Percentiles rank a stretch among this genome's conserved stretches.
Conservation (phyloP, 192 early-diverging fungal genomes). For the Physocladia obscura region DNA sequence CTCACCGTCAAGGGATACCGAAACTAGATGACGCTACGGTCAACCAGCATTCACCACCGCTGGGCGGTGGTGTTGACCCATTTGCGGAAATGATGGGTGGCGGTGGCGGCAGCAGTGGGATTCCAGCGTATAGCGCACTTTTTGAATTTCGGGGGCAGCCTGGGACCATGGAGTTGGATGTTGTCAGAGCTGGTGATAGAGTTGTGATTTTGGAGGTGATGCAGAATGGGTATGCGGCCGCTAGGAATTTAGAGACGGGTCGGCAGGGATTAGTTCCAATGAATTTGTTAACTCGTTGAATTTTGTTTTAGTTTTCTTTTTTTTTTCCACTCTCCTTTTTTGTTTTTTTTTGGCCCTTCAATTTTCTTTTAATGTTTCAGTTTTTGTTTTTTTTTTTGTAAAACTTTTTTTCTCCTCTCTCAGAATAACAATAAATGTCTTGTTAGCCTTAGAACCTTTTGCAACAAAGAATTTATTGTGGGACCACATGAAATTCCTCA, state of each 20-base stretch:
- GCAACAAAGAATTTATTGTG: too few relatives aligned
- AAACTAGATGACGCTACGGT: too few relatives aligned
- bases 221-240: not conserved
- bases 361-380: not conserved
- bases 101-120: not conserved
- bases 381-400: not conserved
- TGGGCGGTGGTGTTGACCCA: not conserved
- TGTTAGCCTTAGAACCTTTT: too few relatives aligned
- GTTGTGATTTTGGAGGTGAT: constrained; percentile 18
- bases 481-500: too few relatives aligned
- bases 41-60: too few relatives aligned
- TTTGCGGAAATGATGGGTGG: constrained; percentile 22
- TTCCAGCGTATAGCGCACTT: constrained; percentile 12
- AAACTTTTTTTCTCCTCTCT: not conserved
- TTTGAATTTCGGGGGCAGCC: constrained; percentile 10
- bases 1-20: not conserved
- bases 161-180: constrained; percentile 3
- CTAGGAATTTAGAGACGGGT: constrained; percentile 17
- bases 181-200: constrained; percentile 13
- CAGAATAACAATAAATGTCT: too few relatives aligned
- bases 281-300: constrained; percentile 17
- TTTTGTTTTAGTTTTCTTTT: not conserved
- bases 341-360: not conserved
- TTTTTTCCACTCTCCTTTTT: not conserved
- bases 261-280: constrained; percentile 20